Conservation (phyloP, 2,329 filamentous ascomycete genomes). For the Boeremia lycopersici region DNA sequence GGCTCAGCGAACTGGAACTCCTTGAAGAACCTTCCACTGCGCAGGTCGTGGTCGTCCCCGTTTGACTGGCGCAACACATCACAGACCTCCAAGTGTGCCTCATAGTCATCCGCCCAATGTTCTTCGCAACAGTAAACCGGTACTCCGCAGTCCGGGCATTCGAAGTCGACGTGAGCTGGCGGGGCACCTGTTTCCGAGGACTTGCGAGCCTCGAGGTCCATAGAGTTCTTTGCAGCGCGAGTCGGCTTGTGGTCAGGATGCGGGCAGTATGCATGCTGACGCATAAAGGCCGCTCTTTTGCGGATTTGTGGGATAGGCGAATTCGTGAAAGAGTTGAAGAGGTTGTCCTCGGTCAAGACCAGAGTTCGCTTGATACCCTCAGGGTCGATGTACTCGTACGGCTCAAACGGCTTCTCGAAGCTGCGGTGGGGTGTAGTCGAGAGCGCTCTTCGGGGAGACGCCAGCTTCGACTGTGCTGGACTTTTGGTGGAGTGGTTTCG, state of each 20-base stretch:
- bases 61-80: constrained; percentile 92
- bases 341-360: constrained; percentile 73
- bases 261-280: constrained; percentile 90
- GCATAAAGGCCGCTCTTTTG: constrained; percentile 86
- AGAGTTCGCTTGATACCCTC: constrained; percentile 41
- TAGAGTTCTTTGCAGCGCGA: constrained; percentile 67
- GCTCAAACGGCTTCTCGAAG: constrained; percentile 40
- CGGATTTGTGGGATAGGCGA: constrained; percentile 91
- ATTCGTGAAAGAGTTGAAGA: constrained; percentile 90
- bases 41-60: constrained; percentile 94
- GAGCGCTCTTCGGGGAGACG: constrained; percentile 34
- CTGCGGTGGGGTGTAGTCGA: constrained; percentile 39
- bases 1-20: constrained; percentile 91
- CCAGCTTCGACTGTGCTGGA: constrained; percentile 30
- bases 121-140: constrained; percentile 92
- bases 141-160: constrained; percentile 94
- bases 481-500: constrained; percentile 45
- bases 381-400: constrained; percentile 44
- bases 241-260: constrained; percentile 86
- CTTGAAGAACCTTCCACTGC: constrained; percentile 87
- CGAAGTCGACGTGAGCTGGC: constrained; percentile 85
- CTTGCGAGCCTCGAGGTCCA: constrained; percentile 68
- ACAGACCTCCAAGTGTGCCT: constrained; percentile 89
- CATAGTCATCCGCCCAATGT: constrained; percentile 96
- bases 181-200: constrained; percentile 61